phyloP scores from a whole-genome alignment of 2,329 filamentous ascomycete species.

The Calonectria honghensis region DNA sequence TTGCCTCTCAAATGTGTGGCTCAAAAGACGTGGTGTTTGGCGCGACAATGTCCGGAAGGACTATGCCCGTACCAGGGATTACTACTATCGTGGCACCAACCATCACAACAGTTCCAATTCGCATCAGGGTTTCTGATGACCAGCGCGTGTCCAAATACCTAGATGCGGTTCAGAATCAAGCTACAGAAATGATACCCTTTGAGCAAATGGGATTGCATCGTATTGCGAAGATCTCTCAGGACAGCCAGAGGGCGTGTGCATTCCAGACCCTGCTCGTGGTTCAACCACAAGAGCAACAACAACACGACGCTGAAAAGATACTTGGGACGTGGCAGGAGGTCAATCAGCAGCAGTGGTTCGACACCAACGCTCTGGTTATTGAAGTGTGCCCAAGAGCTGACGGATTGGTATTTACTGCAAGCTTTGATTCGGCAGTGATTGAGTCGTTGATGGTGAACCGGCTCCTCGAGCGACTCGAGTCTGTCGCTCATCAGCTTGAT shows the following conservation, averaged over 20 bases:
- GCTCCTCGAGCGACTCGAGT: conserved; percentile 22
- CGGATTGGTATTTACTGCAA: background rate
- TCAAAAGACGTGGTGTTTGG: conserved; percentile 53
- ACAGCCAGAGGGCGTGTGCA: background rate
- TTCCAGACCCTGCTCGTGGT: conserved; percentile 26
- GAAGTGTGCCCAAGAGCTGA: conserved; percentile 9
- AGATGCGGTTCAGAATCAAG: conserved; percentile 52
- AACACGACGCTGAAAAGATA: background rate
- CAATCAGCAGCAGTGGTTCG: conserved; percentile 8
- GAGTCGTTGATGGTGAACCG: conserved; percentile 13
- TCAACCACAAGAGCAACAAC: background rate
- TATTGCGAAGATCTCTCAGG: background rate
- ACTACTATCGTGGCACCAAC: conserved; percentile 48
- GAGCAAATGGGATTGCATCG: conserved; percentile 39
- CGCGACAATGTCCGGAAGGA: conserved; percentile 50
- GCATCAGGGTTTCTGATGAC: conserved; percentile 52
- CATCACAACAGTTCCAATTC: conserved; percentile 45
- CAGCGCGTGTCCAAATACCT: conserved; percentile 63
- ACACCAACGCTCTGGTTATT: conserved; percentile 30
- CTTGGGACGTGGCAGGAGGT: conserved; percentile 34
- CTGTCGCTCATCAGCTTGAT: conserved; percentile 3
- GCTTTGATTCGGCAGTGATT: conserved; percentile 30
- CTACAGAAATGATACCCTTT: conserved; percentile 40
- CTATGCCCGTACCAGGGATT: conserved; percentile 48
- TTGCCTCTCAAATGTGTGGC: conserved; percentile 44